Base-by-base conservation (phyloP, 208 protist species). In the Trypanosomatidae sp. region DNA sequence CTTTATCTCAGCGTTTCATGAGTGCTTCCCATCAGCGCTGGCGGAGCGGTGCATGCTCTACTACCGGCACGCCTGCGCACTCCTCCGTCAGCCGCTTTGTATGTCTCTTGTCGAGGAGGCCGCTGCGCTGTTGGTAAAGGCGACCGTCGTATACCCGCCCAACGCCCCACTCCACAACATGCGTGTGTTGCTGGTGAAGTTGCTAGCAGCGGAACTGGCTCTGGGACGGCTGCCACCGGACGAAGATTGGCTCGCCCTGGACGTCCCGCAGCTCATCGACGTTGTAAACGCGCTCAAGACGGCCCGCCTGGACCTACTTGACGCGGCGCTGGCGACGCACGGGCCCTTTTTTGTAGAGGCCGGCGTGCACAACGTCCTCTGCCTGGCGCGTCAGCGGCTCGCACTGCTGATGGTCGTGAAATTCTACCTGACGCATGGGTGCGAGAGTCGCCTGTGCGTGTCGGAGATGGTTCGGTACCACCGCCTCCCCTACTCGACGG, bases 371-470 rank as follows among this genome's bases (percentile, higher is more conserved):
- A 95, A 95, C 74, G 81, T 86, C 10, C 73, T 96, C 60, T 73
- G 85, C 71, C 41, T 87, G 60, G 84, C 87, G 13, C 83, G 86
- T 5, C 77, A 89, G 67, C 88, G 86, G 28, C 79, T 96, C 25
- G 59, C 77, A 17, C 71, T 95, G 58, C 60, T 92, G 64, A 91
- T 93, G 77, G 88, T 96, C 47, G 84, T 96, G 13, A 93, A 91
- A 66, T 94, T 82, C 77, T 96, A 92, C 77, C 19, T 82, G 39
- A 53, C 74, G 0, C 74, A 62, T 22, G 44, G 69, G 3, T 84
- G 83, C 28, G 73, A 80, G 66, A 83, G 76, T 58, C 79, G 74
- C 41, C 59, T 96, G 13, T 25, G 44, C 0, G 81, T 96, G 49
- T 19, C 68, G 69, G 88, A 94, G 22, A 87, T 96, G 85, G 79